phyloP scores from a whole-genome alignment of 352 stramenopile species.

The Pythium coloratum region DNA sequence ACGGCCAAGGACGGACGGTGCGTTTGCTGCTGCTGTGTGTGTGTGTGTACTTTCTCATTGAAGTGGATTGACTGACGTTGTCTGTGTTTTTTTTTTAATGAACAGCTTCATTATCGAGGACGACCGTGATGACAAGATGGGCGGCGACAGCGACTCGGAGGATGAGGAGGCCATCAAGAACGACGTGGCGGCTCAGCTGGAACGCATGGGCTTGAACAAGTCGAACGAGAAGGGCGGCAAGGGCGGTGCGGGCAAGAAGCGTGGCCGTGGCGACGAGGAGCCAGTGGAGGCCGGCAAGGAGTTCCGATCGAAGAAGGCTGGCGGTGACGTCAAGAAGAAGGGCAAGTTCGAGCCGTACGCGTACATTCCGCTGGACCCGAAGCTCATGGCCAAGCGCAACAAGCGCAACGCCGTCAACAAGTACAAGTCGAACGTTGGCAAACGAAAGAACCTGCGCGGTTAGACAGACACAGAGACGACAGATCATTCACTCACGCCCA shows the following conservation, averaged over 20 bases:
- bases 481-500: not conserved
- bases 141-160: slow-evolving; percentile 67
- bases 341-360: slow-evolving; percentile 97
- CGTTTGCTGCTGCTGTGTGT: slow-evolving; percentile 36
- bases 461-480: not conserved
- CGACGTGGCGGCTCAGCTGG: slow-evolving; percentile 75
- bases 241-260: slow-evolving; percentile 50
- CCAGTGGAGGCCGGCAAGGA: slow-evolving; percentile 76
- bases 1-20: slow-evolving; percentile 90
- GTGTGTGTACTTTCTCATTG: too few relatives aligned
- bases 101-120: slow-evolving; percentile 79
- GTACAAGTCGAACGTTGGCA: slow-evolving; percentile 78
- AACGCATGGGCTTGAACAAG: slow-evolving; percentile 81
- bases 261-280: slow-evolving; percentile 53
- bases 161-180: slow-evolving; percentile 72
- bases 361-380: slow-evolving; percentile 96
- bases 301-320: slow-evolving; percentile 95
- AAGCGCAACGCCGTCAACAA: slow-evolving; percentile 77
- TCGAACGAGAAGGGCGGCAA: slow-evolving; percentile 27
- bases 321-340: slow-evolving; percentile 96
- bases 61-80: slow-evolving; percentile 4
- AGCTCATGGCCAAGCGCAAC: slow-evolving; percentile 91
- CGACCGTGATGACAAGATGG: slow-evolving; percentile 51
- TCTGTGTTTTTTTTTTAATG: slow-evolving; percentile 21
- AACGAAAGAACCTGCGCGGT: slow-evolving; percentile 48